Evolutionary conservation across 2,329 filamentous ascomycete species (phyloP).

Genomic region (Paracamarosporium sp.): DNA sequence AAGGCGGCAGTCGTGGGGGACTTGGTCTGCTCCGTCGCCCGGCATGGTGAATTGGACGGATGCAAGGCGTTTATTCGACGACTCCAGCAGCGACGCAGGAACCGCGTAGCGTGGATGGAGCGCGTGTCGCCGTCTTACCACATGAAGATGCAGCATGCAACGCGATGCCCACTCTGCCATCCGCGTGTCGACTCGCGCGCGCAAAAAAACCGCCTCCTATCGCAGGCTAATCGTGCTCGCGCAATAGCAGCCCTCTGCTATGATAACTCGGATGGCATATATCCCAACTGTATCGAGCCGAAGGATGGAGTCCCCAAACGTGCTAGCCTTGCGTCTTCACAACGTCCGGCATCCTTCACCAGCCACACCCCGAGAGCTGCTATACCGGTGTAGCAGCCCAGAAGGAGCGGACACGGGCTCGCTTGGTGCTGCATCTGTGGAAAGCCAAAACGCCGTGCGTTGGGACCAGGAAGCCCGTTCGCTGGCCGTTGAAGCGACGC

Average conservation of each 20-base stretch:
- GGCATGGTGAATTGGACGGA: neutral
- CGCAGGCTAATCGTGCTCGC: too few relatives aligned
- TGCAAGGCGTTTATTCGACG: neutral
- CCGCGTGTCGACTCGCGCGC: neutral
- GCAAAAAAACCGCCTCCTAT: neutral
- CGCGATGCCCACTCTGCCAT: too few relatives aligned
- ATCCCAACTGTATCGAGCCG: neutral
- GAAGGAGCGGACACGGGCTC: neutral
- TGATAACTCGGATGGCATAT: neutral
- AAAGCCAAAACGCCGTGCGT: conserved; percentile 1
- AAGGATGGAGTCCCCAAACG: neutral
- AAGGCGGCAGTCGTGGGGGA: neutral
- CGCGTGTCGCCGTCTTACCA: conserved; percentile 3
- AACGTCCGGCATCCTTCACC: neutral
- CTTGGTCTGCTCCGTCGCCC: neutral
- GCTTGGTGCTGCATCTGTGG: neutral
- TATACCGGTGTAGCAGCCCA: neutral
- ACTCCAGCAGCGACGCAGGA: neutral
- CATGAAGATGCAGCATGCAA: neutral
- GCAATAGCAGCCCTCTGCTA: neutral
- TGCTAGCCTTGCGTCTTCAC: neutral
- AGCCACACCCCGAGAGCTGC: neutral
- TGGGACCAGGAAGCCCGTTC: neutral
- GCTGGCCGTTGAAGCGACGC: neutral
- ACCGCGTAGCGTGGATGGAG: neutral